Evolutionary conservation across 2,329 filamentous ascomycete genomes (phyloP), one percentile per base, ranked within the genome.

Genomic region (Fusarium armeniacum): DNA sequence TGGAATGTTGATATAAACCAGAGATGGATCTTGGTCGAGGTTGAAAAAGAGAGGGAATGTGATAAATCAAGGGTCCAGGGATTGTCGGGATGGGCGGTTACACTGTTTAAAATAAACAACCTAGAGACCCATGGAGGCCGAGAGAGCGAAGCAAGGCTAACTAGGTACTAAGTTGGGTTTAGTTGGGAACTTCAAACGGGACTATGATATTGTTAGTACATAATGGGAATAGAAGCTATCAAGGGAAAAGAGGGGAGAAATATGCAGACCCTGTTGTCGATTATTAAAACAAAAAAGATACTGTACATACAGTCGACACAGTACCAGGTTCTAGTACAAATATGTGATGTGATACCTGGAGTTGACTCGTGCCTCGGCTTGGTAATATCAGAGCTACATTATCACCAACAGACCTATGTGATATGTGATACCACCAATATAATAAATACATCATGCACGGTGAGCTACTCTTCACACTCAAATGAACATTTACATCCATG

Each of bases 231-330:
- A 51, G 35, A 65, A 53, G 46, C 53, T 20, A 65, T 65, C 53
- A 65, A 53, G 41, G 41, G 43, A 65, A 47, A 65, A 47, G 54
- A 65, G 54, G 59, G 61, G 46, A 60, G 46, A 53, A 30, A 36
- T 22, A 57, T 47, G 35, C 47, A 62, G 30, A 38, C 44, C 44
- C 44, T 46, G 44, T 46, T 30, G 44, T 20, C 20, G 44, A 20
- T 46, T 43, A 26, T 43, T 43, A 43, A 41, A 41, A 20, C 20
- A 40, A 41, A 5, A 41, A 5, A 13, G 20, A 26, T 26, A 26
- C 24, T 26, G 24, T 6, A 22, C 13, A 41, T 6, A 22, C 13
- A 41, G 2, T 18, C 11, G 11, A 5, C 5, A 28, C 26, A 28
- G 26, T 28, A 28, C 26, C 9, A 38, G 9, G 12, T n/a, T 20